These are phyloP conservation scores for Alternaria consortialis DNA, from an alignment of 2,329 filamentous ascomycete species.

Conservation along the genomic window DNA sequence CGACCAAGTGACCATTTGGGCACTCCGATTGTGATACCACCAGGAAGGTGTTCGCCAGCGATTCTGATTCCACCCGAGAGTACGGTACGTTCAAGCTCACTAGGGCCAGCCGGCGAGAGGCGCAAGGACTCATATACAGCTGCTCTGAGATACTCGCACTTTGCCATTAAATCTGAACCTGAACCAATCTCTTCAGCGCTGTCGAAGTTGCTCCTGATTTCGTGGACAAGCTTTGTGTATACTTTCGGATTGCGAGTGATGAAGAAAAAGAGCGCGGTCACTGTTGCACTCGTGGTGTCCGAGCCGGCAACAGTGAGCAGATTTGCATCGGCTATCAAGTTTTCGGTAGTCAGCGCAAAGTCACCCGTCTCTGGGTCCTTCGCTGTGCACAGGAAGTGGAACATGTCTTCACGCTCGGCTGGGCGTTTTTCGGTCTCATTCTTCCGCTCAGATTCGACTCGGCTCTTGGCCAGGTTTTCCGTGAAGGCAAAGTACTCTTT, in stretches of 20 bases:
- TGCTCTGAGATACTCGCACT: constrained; percentile 25
- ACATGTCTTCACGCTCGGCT: constrained; percentile 45
- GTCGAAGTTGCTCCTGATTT: constrained; percentile 21
- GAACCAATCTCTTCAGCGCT: constrained; percentile 16
- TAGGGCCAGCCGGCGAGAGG: constrained; percentile 22
- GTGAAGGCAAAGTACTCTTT: constrained; percentile 17
- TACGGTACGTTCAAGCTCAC: constrained; percentile 24
- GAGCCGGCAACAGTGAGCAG: constrained; percentile 26
- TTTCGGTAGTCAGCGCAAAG: constrained; percentile 40
- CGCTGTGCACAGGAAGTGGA: constrained; percentile 52
- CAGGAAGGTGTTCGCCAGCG: constrained; percentile 20
- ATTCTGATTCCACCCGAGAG: constrained; percentile 29
- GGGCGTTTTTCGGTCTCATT: constrained; percentile 8
- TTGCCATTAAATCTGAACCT: constrained; percentile 6
- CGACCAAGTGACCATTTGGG: constrained; percentile 28
- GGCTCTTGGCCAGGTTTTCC: constrained; percentile 7
- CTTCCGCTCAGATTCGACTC: constrained; percentile 3
- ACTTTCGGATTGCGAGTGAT: constrained; percentile 15
- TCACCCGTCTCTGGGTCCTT: constrained; percentile 52
- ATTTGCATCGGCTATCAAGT: constrained; percentile 43
- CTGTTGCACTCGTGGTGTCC: constrained; percentile 21
- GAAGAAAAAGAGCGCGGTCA: constrained; percentile 23
- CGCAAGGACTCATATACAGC: constrained; percentile 30
- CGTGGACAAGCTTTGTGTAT: constrained; percentile 22
- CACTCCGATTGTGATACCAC: constrained; percentile 25